Evolutionary conservation across 2,329 filamentous ascomycete species (phyloP), one percentile per base, ranked within the genome.

Genomic region (Cytospora paraplurivora): DNA sequence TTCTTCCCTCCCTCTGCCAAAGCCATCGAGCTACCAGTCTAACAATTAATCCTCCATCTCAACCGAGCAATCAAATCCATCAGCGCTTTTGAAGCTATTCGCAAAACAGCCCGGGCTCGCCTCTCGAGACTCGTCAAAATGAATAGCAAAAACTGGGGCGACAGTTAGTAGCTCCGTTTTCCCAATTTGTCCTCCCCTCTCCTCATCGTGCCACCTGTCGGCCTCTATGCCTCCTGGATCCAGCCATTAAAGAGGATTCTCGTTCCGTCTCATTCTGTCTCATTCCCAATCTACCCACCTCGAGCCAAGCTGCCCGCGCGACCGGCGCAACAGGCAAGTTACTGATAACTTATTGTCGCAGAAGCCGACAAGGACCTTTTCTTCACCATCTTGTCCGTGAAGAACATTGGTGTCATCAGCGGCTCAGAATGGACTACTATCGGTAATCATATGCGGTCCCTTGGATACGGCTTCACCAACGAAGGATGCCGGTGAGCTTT

Each of bases 401-500:
- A 87, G 75, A 85, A 86, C 72, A 85, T 87, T 69, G 85, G 84
- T 67, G 79, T 86, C 71, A 86, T 87, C 73, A 87, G 83, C 73
- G 84, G 83, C 63, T 75, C 77, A 17, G 85, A 87, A 84, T 87
- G 85, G 85, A 82, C 79, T 34, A 84, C 80, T 47, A 87, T 87
- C 69, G 85, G 85, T 67, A 84, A 84, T 72, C 79, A 84, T 66
- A 87, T 87, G 85, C 79, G 85, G 65, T 74, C 75, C 41, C 70
- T 86, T 63, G 84, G 85, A 62, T 87, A 87, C 69, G 83, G 83
- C 73, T 87, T 87, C 72, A 87, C 85, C 19, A 87, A 87, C 76
- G 84, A 87, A 72, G 85, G 85, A 69, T 87, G 85, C 68, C 83
- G 85, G 84, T 87, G 76, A 76, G 84, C 82, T 56, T 57, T 12